These are phyloP conservation scores for Cephalotrichum gorgonifer DNA, from an alignment of 2,329 filamentous ascomycete genomes.

Conservation along the genomic window DNA sequence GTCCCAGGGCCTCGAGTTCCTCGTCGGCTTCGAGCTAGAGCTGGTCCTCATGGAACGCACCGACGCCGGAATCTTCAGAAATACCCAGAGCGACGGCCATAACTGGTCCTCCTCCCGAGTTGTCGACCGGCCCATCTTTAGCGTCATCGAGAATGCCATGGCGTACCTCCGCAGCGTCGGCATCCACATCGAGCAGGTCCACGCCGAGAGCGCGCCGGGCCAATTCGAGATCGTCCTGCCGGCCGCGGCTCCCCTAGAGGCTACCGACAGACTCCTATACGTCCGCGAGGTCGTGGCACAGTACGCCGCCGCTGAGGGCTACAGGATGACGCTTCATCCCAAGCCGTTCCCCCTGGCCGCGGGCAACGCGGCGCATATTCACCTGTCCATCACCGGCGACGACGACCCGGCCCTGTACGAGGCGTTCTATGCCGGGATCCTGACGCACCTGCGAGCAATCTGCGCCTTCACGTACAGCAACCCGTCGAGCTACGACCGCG, in stretches of 20 bases:
- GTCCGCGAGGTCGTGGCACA: constrained; percentile 59
- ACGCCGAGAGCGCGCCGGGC: constrained; percentile 61
- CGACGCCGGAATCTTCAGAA: constrained; percentile 15
- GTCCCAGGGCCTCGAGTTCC: constrained; percentile 43
- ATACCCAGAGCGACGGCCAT: constrained; percentile 43
- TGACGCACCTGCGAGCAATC: constrained; percentile 56
- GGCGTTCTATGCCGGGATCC: constrained; percentile 61
- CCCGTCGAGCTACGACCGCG: constrained; percentile 56
- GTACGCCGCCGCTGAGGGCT: constrained; percentile 49
- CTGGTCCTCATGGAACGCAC: constrained; percentile 54
- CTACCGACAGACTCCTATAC: constrained; percentile 62
- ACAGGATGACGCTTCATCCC: constrained; percentile 64
- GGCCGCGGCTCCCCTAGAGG: constrained; percentile 49
- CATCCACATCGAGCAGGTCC: constrained; percentile 62
- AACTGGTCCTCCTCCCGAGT: constrained; percentile 60
- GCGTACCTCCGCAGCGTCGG: constrained; percentile 47
- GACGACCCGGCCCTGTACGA: constrained; percentile 37
- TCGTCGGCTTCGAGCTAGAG: constrained; percentile 75
- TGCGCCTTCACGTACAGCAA: constrained; percentile 59
- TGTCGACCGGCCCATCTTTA: constrained; percentile 45
- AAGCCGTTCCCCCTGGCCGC: constrained; percentile 49
- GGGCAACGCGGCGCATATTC: constrained; percentile 59
- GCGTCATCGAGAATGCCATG: constrained; percentile 57
- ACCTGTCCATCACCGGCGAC: constrained; percentile 49
- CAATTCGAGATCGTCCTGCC: constrained; percentile 72